Conservation (phyloP, 768 basidiomycete genomes). For the Pleurotus citrinopileatus region DNA sequence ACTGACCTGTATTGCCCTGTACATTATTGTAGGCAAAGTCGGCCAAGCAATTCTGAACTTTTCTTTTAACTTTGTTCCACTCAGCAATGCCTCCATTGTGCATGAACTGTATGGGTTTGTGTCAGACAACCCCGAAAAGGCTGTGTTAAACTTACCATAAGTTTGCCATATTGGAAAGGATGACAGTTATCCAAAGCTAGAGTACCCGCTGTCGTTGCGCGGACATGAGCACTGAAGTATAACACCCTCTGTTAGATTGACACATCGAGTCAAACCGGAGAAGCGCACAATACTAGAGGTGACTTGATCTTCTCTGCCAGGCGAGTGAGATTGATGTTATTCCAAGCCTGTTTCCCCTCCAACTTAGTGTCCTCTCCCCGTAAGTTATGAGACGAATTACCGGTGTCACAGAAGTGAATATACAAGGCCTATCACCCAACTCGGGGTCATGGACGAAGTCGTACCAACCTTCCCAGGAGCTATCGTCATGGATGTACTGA, state of each 20-base stretch:
- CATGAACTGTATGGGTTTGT: conserved; percentile 68
- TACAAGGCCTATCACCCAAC: conserved; percentile 84
- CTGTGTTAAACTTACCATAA: conserved; percentile 64
- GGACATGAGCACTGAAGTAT: conserved; percentile 73
- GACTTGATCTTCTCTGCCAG: conserved; percentile 97
- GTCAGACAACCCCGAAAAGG: conserved; percentile 2
- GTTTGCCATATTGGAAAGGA: conserved; percentile 87
- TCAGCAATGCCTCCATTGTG: conserved; percentile 94
- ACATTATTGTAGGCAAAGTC: conserved; percentile 87
- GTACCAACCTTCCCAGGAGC: conserved; percentile 74
- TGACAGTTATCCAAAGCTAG: conserved; percentile 94
- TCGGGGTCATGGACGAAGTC: conserved; percentile 83
- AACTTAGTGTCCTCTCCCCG: no score
- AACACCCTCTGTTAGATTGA: conserved; percentile 2
- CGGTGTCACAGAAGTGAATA: conserved; percentile 94
- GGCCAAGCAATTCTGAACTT: conserved; percentile 68
- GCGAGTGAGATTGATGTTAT: conserved; percentile 89
- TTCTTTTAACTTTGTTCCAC: conserved; percentile 78
- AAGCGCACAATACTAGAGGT: conserved; percentile 84
- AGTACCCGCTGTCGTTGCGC: conserved; percentile 90
- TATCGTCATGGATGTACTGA: no score
- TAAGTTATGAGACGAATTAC: conserved; percentile 33
- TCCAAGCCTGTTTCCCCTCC: conserved; percentile 73
- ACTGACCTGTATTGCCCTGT: conserved; percentile 86
- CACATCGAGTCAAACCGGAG: neutral